These are phyloP conservation scores for Endoconidiophora laricicola DNA, from an alignment of 2,329 filamentous ascomycete species.

Conservation along the genomic window DNA sequence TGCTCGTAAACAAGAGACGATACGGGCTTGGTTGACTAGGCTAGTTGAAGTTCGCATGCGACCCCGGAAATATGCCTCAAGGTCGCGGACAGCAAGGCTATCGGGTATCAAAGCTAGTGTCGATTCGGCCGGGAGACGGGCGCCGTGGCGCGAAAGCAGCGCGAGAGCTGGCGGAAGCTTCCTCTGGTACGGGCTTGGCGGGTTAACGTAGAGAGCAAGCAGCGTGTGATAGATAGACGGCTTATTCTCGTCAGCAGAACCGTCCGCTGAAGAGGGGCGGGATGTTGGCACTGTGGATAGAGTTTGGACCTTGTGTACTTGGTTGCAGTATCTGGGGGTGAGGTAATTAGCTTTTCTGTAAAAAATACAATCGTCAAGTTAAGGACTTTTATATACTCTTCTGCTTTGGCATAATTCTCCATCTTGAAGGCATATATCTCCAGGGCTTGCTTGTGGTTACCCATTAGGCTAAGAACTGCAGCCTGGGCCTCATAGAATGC, in stretches of 20 bases:
- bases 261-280: constrained; percentile 20
- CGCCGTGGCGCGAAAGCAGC: constrained; percentile 82
- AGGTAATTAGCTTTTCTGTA: constrained; percentile 19
- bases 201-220: constrained; percentile 74
- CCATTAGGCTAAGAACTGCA: constrained; percentile 86
- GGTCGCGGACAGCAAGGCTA: constrained; percentile 55
- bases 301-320: constrained; percentile 50
- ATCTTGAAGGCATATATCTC: constrained; percentile 96
- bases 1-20: constrained; percentile 60
- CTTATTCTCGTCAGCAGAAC: constrained; percentile 31
- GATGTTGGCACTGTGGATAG: constrained; percentile 20
- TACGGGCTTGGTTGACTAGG: constrained; percentile 60
- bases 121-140: constrained; percentile 71
- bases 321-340: constrained; percentile 58
- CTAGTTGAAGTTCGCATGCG: constrained; percentile 77
- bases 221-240: constrained; percentile 85
- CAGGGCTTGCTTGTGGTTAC: constrained; percentile 85
- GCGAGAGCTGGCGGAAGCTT: constrained; percentile 67
- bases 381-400: constrained; percentile 48
- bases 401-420: constrained; percentile 70
- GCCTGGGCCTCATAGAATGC: constrained; percentile 80
- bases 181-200: constrained; percentile 53
- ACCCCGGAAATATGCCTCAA: constrained; percentile 83
- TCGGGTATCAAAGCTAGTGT: constrained; percentile 77
- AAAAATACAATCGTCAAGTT: constrained; percentile 14